Conservation (phyloP, 2,329 filamentous ascomycete species). For the Esteya vermicola region DNA sequence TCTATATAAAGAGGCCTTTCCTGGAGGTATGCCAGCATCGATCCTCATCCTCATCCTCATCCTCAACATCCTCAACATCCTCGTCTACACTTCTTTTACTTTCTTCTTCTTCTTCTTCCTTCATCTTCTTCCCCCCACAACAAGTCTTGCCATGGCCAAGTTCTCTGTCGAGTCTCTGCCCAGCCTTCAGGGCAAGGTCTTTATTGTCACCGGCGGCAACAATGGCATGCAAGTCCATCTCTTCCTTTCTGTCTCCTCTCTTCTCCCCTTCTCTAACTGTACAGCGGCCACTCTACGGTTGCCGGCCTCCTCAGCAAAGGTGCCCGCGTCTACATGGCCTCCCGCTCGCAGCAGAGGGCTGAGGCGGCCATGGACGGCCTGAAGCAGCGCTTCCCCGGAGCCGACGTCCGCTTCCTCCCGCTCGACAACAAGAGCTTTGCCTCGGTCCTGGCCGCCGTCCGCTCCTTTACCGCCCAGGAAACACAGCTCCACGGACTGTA, state of each 20-base stretch:
- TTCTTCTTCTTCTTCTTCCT: neutral
- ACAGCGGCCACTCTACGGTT: slow-evolving; percentile 21
- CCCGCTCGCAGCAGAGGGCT: slow-evolving; percentile 21
- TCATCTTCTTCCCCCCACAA: neutral
- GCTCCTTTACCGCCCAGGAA: slow-evolving; percentile 16
- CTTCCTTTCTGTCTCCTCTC: neutral
- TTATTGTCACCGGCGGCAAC: slow-evolving; percentile 29
- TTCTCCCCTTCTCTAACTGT: neutral
- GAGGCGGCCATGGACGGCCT: slow-evolving; percentile 18
- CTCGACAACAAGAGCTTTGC: slow-evolving; percentile 21
- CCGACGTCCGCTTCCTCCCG: slow-evolving; percentile 18
- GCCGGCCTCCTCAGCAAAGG: slow-evolving; percentile 20
- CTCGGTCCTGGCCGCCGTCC: slow-evolving; percentile 21
- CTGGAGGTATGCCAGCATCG: too few relatives aligned
- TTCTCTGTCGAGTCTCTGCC: slow-evolving; percentile 27
- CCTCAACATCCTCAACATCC: too few relatives aligned
- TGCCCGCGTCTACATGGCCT: slow-evolving; percentile 25
- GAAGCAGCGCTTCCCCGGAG: slow-evolving; percentile 16
- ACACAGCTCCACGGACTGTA: slow-evolving; percentile 16
- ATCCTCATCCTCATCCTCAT: too few relatives aligned
- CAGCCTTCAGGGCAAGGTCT: slow-evolving; percentile 25
- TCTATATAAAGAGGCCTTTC: too few relatives aligned
- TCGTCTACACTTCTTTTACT: too few relatives aligned
- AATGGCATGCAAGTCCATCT: slow-evolving; percentile 25
- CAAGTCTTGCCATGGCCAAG: slow-evolving; percentile 6